phyloP scores from a whole-genome alignment of 257 asterid species.

The Oldenlandia corymbosa region DNA sequence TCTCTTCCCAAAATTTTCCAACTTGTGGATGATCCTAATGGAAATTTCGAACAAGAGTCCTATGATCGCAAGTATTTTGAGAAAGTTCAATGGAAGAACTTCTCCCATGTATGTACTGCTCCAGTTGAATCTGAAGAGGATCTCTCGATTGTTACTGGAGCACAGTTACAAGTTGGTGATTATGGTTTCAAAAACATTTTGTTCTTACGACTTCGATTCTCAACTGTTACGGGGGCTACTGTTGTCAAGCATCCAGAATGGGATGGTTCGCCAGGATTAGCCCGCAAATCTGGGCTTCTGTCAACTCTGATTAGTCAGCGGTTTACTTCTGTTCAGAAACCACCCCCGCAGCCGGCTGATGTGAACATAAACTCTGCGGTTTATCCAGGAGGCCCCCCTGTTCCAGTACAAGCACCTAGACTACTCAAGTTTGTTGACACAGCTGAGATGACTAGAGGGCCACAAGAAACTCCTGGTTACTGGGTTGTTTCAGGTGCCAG shows the following conservation, averaged over 20 bases:
- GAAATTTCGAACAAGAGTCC: slow-evolving; percentile 47
- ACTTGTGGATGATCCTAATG: slow-evolving; percentile 66
- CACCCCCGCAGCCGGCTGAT: slow-evolving; percentile 79
- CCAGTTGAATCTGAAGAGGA: slow-evolving; percentile 92
- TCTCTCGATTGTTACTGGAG: slow-evolving; percentile 81
- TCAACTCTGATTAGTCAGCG: slow-evolving; percentile 89
- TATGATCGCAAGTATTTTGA: slow-evolving; percentile 74
- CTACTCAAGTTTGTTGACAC: slow-evolving; percentile 85
- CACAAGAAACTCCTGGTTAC: slow-evolving; percentile 92
- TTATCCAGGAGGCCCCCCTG: slow-evolving; percentile 96
- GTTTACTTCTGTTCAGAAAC: slow-evolving; percentile 73
- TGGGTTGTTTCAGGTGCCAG: slow-evolving; percentile 98
- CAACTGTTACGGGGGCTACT: slow-evolving; percentile 65
- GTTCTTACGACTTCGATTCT: slow-evolving; percentile 63
- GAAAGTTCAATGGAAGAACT: slow-evolving; percentile 94
- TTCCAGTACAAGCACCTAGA: slow-evolving; percentile 64
- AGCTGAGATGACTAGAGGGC: slow-evolving; percentile 90
- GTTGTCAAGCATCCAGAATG: slow-evolving; percentile 73
- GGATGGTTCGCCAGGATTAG: slow-evolving; percentile 93
- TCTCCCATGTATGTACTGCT: slow-evolving; percentile 92
- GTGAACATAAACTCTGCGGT: slow-evolving; percentile 91
- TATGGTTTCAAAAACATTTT: slow-evolving; percentile 83
- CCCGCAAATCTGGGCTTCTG: slow-evolving; percentile 88
- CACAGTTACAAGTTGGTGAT: slow-evolving; percentile 66
- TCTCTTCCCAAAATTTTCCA: slow-evolving; percentile 84